These are phyloP conservation scores for Fagopyrum homotropicum DNA, from an alignment of 148 eudicot species.

Conservation along the genomic window DNA sequence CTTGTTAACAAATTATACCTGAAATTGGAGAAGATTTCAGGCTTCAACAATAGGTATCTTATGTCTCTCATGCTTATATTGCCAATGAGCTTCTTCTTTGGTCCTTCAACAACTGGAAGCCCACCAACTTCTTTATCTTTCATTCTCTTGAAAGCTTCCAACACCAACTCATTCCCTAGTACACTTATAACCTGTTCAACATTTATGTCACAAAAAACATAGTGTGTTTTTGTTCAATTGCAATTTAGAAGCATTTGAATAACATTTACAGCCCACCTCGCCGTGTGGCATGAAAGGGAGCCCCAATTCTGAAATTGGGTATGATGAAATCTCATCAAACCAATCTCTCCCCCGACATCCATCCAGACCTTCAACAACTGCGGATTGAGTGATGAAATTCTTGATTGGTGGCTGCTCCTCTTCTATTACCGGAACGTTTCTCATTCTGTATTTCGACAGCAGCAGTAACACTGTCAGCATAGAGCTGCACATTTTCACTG, in stretches of 20 bases:
- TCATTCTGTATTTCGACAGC: slow-evolving; percentile 79
- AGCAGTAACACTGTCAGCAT: slow-evolving; percentile 81
- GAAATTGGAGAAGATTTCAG: slow-evolving; percentile 66
- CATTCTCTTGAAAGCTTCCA: slow-evolving; percentile 91
- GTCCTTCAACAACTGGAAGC: slow-evolving; percentile 82
- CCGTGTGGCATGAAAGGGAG: slow-evolving; percentile 83
- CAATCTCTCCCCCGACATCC: slow-evolving; percentile 84
- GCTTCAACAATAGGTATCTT: slow-evolving; percentile 63
- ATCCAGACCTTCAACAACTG: slow-evolving; percentile 66
- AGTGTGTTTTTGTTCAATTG: no score
- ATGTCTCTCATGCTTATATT: slow-evolving; percentile 88
- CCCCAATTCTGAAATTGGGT: slow-evolving; percentile 64
- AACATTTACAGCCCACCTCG: slow-evolving; percentile 33
- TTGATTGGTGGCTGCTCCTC: slow-evolving; percentile 57
- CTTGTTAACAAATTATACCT: slow-evolving; percentile 32
- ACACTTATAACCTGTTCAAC: slow-evolving; percentile 64
- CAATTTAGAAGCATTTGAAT: neutral
- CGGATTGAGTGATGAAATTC: slow-evolving; percentile 91
- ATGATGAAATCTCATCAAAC: slow-evolving; percentile 68
- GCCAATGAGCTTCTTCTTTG: slow-evolving; percentile 64
- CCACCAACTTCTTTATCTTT: slow-evolving; percentile 85
- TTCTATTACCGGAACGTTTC: slow-evolving; percentile 87
- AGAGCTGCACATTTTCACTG: slow-evolving; percentile 67
- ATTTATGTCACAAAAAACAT: neutral
- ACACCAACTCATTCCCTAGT: slow-evolving; percentile 49